Evolutionary conservation across 768 basidiomycete species (phyloP), one percentile per base, ranked within the genome.

Genomic region (Pisolithus marmoratus): DNA sequence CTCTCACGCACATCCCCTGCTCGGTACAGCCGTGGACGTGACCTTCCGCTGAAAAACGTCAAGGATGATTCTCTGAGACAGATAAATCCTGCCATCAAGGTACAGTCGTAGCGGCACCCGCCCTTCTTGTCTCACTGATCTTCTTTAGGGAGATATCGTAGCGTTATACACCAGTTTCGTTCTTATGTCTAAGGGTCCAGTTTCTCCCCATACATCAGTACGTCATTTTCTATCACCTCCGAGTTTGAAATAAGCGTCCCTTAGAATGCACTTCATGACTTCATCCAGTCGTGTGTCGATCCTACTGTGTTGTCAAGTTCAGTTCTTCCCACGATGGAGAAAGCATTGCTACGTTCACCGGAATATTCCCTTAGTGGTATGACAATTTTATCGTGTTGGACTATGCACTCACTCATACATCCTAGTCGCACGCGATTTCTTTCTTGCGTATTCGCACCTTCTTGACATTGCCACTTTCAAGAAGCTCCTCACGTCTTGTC

Each of bases 261-360:
- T 40, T 34, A 84, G 81, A 63, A 60, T n/a, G 74, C 81, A 38
- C 71, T 86, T 19, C 63, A 76, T 54, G 85, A 83, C 54, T 87
- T 91, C 64, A 76, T 90, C 52, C 61, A 67, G 3, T 74, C 69
- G 0, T 79, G 74, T 46, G 63, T 90, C 4, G 70, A 71, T 1
- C 62, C 72, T 0, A 73, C 77, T 0, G 82, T 85, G 36, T 69
- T 93, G 26, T 64, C 66, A 2, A 65, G 71, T 5, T 67, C 70
- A 0, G 70, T 94, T 41, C 68, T 94, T 0, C 90, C 91, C 0
- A 74, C 76, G 0, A 80, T 90, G 36, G 92, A 94, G 62, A 92
- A 91, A 58, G 81, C 88, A 2, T 63, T 95, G 8, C 69, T 91
- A 9, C 82, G 90, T 24, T 87, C 88, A 2, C 92, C 94, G 0